These are phyloP conservation scores for Elsinoe ampelina DNA, from an alignment of 2,329 filamentous ascomycete genomes.

Conservation along the genomic window DNA sequence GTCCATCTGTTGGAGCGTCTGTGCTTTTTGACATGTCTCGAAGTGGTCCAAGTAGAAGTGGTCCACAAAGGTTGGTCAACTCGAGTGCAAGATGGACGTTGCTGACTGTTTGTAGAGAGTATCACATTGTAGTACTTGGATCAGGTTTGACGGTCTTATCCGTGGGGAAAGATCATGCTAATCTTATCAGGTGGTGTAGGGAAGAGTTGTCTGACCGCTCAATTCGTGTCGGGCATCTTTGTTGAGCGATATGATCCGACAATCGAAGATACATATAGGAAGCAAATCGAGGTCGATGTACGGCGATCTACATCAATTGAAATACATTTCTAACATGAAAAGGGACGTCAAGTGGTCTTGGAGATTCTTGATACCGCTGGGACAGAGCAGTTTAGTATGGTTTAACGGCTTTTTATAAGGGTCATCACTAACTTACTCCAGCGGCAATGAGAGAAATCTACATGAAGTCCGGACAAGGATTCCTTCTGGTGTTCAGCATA, in stretches of 20 bases:
- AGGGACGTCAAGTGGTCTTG: conserved; percentile 80
- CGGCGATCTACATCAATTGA: conserved; percentile 32
- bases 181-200: conserved; percentile 64
- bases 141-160: conserved; percentile 42
- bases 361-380: conserved; percentile 90
- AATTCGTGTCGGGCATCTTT: conserved; percentile 24
- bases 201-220: conserved; percentile 87
- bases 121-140: conserved; percentile 73
- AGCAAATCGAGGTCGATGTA: conserved; percentile 68
- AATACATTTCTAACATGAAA: conserved; percentile 11
- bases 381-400: conserved; percentile 84
- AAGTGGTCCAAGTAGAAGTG: conserved; percentile 13
- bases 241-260: conserved; percentile 47
- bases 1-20: conserved; percentile 6
- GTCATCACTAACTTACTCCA: background rate
- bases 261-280: conserved; percentile 53
- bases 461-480: conserved; percentile 89
- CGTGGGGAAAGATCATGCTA: conserved; percentile 12
- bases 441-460: conserved; percentile 57
- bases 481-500: conserved; percentile 86
- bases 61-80: conserved; percentile 21
- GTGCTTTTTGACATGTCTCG: conserved; percentile 23
- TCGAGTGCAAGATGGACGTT: background rate
- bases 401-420: background rate
- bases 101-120: conserved; percentile 45